phyloP scores from a whole-genome alignment of 2,329 filamentous ascomycete genomes.

The Xylariomycetidae sp. region DNA sequence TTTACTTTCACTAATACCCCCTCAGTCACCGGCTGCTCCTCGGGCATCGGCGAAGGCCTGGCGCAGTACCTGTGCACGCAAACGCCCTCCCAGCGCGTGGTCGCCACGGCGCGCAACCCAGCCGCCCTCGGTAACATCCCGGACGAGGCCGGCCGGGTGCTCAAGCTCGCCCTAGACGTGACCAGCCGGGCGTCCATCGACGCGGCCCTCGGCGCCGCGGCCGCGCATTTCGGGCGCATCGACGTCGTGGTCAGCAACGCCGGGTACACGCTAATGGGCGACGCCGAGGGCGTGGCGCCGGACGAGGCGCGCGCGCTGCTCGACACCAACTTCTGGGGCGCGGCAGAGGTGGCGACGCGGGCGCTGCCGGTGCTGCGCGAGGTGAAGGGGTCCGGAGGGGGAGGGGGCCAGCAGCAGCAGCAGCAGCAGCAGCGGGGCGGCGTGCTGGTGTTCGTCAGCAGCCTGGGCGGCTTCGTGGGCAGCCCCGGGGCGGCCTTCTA shows the following conservation, averaged over 20 bases:
- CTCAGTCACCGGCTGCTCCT: conserved; percentile 26
- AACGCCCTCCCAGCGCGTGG: conserved; percentile 18
- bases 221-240: conserved; percentile 27
- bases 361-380: conserved; percentile 33
- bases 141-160: conserved; percentile 28
- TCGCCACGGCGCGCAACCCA: conserved; percentile 31
- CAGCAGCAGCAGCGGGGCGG: too few relatives aligned
- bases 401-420: too few relatives aligned
- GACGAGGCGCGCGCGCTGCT: conserved; percentile 28
- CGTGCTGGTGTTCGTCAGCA: conserved; percentile 48
- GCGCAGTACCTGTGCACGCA: conserved; percentile 15
- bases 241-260: conserved; percentile 28
- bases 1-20: conserved; percentile 1
- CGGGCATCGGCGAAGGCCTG: conserved; percentile 23
- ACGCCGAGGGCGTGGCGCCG: conserved; percentile 24
- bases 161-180: conserved; percentile 43
- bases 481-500: conserved; percentile 17
- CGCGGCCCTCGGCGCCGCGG: conserved; percentile 27
- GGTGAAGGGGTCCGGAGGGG: conserved; percentile 8
- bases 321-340: conserved; percentile 39
- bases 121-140: conserved; percentile 36
- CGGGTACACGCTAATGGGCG: conserved; percentile 24
- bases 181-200: conserved; percentile 32
- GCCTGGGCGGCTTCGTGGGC: conserved; percentile 39
- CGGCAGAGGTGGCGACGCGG: conserved; percentile 31